These are phyloP conservation scores for Glycine latifolia DNA, from an alignment of 306 rosid species.

Conservation along the genomic window DNA sequence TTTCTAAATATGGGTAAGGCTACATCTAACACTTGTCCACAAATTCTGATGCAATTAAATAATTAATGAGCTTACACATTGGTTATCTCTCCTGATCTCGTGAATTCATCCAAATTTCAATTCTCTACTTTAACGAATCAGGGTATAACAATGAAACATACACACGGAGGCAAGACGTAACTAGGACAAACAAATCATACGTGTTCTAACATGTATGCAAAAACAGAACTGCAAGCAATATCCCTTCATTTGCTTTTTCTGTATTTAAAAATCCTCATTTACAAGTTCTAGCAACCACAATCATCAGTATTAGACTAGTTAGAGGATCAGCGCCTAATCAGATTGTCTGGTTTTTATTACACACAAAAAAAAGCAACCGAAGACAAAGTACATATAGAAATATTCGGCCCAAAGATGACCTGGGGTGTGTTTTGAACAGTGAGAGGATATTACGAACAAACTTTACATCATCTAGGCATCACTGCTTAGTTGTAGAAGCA, in stretches of 20 bases:
- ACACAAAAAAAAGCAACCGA: neutral
- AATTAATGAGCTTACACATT: too few relatives aligned
- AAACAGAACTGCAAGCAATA: neutral
- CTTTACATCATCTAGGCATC: constrained; percentile 29
- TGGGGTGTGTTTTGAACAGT: constrained; percentile 11
- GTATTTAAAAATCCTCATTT: neutral
- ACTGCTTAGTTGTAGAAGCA: constrained; percentile 48
- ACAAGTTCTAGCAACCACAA: neutral
- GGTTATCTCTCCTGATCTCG: neutral
- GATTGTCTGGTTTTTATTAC: neutral
- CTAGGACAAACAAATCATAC: neutral
- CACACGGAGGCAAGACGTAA: neutral
- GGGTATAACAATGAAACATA: neutral
- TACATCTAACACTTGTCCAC: too few relatives aligned
- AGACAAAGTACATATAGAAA: constrained; percentile 7
- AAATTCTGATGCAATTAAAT: too few relatives aligned
- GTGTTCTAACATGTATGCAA: neutral
- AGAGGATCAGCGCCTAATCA: neutral
- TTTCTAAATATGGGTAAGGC: too few relatives aligned
- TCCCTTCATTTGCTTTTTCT: neutral
- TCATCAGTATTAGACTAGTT: neutral
- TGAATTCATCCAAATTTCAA: neutral
- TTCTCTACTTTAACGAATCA: neutral
- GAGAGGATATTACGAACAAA: constrained; percentile 30
- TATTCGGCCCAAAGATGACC: constrained; percentile 20